Base-by-base conservation (phyloP, 148 eudicot genomes). In the Silene uniflora region DNA sequence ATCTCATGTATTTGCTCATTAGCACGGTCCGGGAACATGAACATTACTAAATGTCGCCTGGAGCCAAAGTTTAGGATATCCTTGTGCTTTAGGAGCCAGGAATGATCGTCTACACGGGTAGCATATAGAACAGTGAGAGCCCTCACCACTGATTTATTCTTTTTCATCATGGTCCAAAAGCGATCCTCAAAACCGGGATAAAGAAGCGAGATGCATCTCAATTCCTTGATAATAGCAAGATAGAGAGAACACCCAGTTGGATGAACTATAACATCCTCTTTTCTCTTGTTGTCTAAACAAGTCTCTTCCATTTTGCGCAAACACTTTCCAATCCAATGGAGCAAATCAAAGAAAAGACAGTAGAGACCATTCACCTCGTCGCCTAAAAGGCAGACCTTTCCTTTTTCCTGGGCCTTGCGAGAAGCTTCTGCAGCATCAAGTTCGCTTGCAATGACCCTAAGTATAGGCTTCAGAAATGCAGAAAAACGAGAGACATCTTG, bases 1-100 rank as follows among this genome's bases (percentile, higher is more conserved):
- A 94, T 94, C 84, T 92, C 98, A 73, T 85, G 92, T 64, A 89
- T 69, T 79, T 91, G 93, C 12, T 89, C 96, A 55, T 85, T 84
- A 18, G 92, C 93, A 62, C 89, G 87, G 82, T 88, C 93, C 5
- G 96, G 98, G 71, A 94, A 88, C 88, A 92, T 79, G 86, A n/a
- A n/a, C n/a, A n/a, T n/a, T n/a, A n/a, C n/a, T n/a, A n/a, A n/a
- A n/a, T n/a, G n/a, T n/a, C n/a, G 90, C 85, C 96, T 88, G 18
- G 93, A 87, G 61, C 87, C 96, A 75, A 90, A 95, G 76, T 88
- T 82, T 35, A 87, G 82, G 69, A 87, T 84, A 66, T 88, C 92
- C 86, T 86, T 91, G 66, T 83, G 88, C 68, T 79, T 75, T 72
- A 83, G 78, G 77, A 94, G 91, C 98, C 98, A 94, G 21, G 39